These are phyloP conservation scores for Talaromyces liani DNA, from an alignment of 495 filamentous ascomycete genomes.

Conservation along the genomic window DNA sequence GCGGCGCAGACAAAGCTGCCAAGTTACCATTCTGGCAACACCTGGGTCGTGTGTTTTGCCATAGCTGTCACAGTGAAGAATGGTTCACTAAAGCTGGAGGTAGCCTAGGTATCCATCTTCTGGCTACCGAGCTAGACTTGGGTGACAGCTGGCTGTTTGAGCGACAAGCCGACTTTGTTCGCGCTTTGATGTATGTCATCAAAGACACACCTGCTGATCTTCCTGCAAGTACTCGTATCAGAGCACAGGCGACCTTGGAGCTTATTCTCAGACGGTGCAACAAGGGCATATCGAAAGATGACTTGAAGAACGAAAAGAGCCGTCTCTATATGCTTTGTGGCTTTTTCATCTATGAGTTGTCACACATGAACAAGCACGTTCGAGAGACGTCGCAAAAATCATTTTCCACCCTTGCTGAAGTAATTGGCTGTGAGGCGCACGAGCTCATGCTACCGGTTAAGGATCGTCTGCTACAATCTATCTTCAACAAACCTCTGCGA, in stretches of 20 bases:
- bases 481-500: conserved; percentile 89
- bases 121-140: conserved; percentile 71
- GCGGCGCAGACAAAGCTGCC: conserved; percentile 57
- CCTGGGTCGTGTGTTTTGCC: conserved; percentile 73
- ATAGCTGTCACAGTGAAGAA: conserved; percentile 92
- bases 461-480: conserved; percentile 74
- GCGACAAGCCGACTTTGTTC: conserved; percentile 75
- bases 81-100: conserved; percentile 97
- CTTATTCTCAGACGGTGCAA: conserved; percentile 69
- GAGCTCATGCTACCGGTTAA: conserved; percentile 83
- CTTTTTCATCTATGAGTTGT: conserved; percentile 77
- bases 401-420: conserved; percentile 72
- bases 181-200: conserved; percentile 87
- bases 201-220: conserved; percentile 95
- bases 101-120: conserved; percentile 75
- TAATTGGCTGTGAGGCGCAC: conserved; percentile 67
- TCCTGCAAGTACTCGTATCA: conserved; percentile 73
- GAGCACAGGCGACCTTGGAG: conserved; percentile 75
- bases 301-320: conserved; percentile 58
- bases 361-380: conserved; percentile 91
- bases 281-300: conserved; percentile 64
- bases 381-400: conserved; percentile 74
- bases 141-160: conserved; percentile 76
- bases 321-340: conserved; percentile 68
- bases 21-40: conserved; percentile 76